phyloP scores from a whole-genome alignment of 306 rosid genomes.

The Gynostemma pentaphyllum region DNA sequence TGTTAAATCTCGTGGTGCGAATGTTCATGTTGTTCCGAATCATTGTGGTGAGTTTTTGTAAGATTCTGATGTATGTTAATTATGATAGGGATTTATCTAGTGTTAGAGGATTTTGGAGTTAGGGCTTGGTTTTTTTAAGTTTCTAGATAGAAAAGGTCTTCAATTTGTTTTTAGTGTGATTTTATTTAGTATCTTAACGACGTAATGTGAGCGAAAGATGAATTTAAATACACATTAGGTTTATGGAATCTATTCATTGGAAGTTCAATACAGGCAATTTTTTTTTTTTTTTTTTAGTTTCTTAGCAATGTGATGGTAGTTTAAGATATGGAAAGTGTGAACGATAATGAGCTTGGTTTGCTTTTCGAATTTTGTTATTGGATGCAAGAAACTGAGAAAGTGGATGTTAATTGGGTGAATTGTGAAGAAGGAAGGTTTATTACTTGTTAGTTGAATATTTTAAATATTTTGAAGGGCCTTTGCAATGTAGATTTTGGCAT shows the following conservation, averaged over 20 bases:
- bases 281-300: background rate
- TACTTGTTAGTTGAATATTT: too few relatives aligned
- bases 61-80: conserved; percentile 12
- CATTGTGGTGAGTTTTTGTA: conserved; percentile 62
- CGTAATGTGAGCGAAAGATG: too few relatives aligned
- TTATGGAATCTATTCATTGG: background rate
- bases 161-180: conserved; percentile 1
- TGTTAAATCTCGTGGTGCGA: conserved; percentile 63
- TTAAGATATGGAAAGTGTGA: background rate
- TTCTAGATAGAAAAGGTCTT: background rate
- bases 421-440: conserved; percentile 3
- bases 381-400: background rate
- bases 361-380: background rate
- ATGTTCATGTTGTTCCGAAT: conserved; percentile 68
- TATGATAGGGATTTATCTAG: background rate
- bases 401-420: background rate
- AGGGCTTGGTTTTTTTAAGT: background rate
- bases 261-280: background rate
- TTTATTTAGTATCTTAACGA: background rate
- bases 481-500: too few relatives aligned
- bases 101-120: background rate
- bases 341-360: background rate
- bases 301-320: background rate
- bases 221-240: background rate
- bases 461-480: too few relatives aligned